Evolutionary conservation across 345 rosid genomes (phyloP).

Genomic region (Aurinia saxatilis): DNA sequence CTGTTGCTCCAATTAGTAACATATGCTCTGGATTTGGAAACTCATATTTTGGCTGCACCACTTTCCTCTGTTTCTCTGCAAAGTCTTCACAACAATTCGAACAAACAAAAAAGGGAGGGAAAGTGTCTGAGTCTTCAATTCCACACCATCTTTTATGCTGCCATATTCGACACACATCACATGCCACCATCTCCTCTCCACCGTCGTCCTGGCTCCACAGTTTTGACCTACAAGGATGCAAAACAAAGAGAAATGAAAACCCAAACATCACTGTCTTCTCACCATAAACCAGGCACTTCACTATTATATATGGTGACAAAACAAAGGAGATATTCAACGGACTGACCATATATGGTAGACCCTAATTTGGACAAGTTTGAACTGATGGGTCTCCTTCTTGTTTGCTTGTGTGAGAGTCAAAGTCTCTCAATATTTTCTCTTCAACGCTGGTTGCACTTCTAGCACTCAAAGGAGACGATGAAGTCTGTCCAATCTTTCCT

Average conservation of each 20-base stretch:
- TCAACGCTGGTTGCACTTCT: conserved; percentile 37
- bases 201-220: conserved; percentile 86
- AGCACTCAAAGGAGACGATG: conserved; percentile 37
- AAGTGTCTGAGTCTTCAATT: conserved; percentile 45
- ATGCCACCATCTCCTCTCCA: conserved; percentile 86
- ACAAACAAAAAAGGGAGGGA: conserved; percentile 72
- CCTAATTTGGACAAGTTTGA: too few species aligned
- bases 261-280: too few species aligned
- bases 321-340: too few species aligned
- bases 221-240: too few species aligned
- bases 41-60: too few species aligned
- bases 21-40: conserved; percentile 27
- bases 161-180: conserved; percentile 85
- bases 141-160: conserved; percentile 90
- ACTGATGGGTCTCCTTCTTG: conserved; percentile 40
- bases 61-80: too few species aligned
- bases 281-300: too few species aligned
- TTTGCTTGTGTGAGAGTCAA: conserved; percentile 38
- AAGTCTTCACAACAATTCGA: too few species aligned
- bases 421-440: conserved; percentile 45
- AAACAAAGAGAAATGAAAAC: too few species aligned
- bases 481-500: conserved; percentile 49
- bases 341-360: conserved; percentile 34
- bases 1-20: conserved; percentile 12
- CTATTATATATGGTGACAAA: too few species aligned